Percentiles rank a stretch among this genome's conserved stretches.
phyloP scores from a whole-genome alignment of 1,139 yeast genomes.

The Nadsonia commutata region DNA sequence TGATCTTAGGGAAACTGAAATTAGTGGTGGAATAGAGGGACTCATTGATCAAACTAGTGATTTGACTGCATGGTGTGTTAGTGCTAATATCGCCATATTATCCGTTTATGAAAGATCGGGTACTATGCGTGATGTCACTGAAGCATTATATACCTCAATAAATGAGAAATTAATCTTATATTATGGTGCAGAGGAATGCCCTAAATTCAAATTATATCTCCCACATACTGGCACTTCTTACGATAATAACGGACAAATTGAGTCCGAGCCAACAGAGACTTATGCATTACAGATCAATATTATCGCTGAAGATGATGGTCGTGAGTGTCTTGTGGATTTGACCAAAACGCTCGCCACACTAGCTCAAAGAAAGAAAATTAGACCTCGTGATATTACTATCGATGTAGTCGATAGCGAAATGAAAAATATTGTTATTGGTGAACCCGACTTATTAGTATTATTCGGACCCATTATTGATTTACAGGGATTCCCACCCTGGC shows the following conservation, averaged over 20 bases:
- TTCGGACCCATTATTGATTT: constrained; percentile 80
- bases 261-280: constrained; percentile 1
- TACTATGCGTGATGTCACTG: constrained; percentile 31
- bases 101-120: constrained; percentile 77
- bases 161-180: constrained; percentile 49
- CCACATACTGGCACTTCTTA: constrained; percentile 12
- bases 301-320: constrained; percentile 69
- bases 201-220: constrained; percentile 29
- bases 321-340: constrained; percentile 76
- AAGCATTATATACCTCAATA: constrained; percentile 46
- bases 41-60: constrained; percentile 65
- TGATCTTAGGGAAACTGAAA: constrained; percentile 59
- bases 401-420: constrained; percentile 64
- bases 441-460: constrained; percentile 75
- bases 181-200: constrained; percentile 59
- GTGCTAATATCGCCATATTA: constrained; percentile 63
- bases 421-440: constrained; percentile 63
- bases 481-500: constrained; percentile 98
- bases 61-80: constrained; percentile 71
- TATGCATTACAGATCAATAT: constrained; percentile 42
- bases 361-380: constrained; percentile 46
- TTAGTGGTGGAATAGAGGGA: constrained; percentile 85
- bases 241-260: constrained; percentile 14
- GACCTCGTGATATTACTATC: constrained; percentile 55
- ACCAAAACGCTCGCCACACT: constrained; percentile 74